phyloP scores from a whole-genome alignment of 1,139 yeast species.

The Suhomyces wounanorum region DNA sequence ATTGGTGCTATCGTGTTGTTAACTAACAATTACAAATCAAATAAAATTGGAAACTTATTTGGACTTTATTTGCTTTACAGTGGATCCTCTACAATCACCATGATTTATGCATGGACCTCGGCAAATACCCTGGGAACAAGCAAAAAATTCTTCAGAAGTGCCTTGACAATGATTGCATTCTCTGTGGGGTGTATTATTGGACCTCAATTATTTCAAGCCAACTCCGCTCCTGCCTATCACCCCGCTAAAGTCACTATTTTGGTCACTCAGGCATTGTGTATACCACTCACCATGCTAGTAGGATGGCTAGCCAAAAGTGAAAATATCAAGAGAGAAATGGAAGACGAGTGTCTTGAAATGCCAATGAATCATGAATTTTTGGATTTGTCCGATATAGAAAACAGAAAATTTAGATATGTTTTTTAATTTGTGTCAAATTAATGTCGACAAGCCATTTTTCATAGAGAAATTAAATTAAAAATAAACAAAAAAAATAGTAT shows the following conservation, averaged over 20 bases:
- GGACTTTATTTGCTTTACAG: slow-evolving; percentile 38
- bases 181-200: slow-evolving; percentile 41
- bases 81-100: slow-evolving; percentile 22
- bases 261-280: slow-evolving; percentile 31
- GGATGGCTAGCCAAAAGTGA: slow-evolving; percentile 29
- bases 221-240: slow-evolving; percentile 30
- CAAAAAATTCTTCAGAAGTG: slow-evolving; percentile 19
- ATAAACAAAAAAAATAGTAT: background rate
- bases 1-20: slow-evolving; percentile 40
- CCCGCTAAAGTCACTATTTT: slow-evolving; percentile 41
- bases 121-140: slow-evolving; percentile 22
- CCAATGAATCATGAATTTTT: slow-evolving; percentile 30
- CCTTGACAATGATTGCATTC: slow-evolving; percentile 32
- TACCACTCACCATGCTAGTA: slow-evolving; percentile 32
- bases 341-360: slow-evolving; percentile 16
- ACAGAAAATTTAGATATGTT: slow-evolving; percentile 20
- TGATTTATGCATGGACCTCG: slow-evolving; percentile 22
- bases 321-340: slow-evolving; percentile 28
- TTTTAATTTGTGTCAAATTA: slow-evolving; percentile 1
- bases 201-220: slow-evolving; percentile 39
- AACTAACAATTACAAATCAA: slow-evolving; percentile 19
- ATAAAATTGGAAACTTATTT: slow-evolving; percentile 34
- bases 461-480: background rate
- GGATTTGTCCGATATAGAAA: slow-evolving; percentile 24
- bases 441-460: background rate